Evolutionary conservation across 495 filamentous ascomycete species (phyloP), one percentile per base, ranked within the genome.

Genomic region (Aspergillus incahuasiensis): DNA sequence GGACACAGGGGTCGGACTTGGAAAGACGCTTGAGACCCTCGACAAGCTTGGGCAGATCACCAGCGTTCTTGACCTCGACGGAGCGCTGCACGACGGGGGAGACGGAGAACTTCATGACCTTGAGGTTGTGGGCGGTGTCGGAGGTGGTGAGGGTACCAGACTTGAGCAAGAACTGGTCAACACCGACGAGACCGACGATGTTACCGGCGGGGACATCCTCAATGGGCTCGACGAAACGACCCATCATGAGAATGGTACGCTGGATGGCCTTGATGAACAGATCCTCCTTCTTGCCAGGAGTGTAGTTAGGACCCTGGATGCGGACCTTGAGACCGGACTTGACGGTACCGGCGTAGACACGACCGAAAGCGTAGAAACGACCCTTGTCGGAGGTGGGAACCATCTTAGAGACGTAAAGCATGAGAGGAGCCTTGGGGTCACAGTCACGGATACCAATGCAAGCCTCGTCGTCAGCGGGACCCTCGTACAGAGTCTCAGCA

Each of bases 341-440:
- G 79, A 97, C 94, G 69, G 91, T 96, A 85, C 94, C 94, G 60
- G 95, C 77, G 85, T 97, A 99, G 76, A 99, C 94, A 91, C 94
- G 95, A 78, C 94, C 94, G 81, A 99, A 99, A 75, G 94, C 94
- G 81, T 96, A 99, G 90, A 99, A 99, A 80, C 94, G 92, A 77
- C 94, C 95, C 86, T 97, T 97, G 72, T 99, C 94, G 69, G 91
- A 92, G 59, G 94, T 97, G 67, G 94, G 94, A 63, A 99, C 95
- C 94, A 99, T 99, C 88, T 99, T 99, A 70, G 94, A 99, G 76
- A 99, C 92, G 85, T 99, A 99, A 60, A 97, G 82, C 94, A 99
- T 99, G 74, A 99, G 94, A 66, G 92, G 90, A 68, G 84, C 94
- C 82, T 94, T 96, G 76, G 92, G 82, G 74, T 97, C 88, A 80